These are phyloP conservation scores for Yarrowia divulgata DNA, from an alignment of 805 yeast species.

Conservation along the genomic window DNA sequence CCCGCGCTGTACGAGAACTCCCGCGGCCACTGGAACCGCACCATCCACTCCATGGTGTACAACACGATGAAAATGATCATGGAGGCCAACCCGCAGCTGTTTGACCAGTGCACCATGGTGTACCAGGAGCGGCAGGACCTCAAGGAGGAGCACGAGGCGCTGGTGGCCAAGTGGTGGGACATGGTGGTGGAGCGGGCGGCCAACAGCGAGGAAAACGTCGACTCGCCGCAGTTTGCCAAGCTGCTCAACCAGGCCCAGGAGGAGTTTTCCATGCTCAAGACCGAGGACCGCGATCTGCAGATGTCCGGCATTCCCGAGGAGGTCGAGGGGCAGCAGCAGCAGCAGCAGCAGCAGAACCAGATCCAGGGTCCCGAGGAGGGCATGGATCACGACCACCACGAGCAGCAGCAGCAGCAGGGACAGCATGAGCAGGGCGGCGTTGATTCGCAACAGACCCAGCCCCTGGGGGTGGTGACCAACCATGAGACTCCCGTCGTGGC, in stretches of 20 bases:
- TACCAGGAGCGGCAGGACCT: conserved; percentile 82
- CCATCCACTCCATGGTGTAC: conserved; percentile 88
- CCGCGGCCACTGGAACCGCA: conserved; percentile 86
- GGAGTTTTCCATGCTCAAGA: conserved; percentile 36
- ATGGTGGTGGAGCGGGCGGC: conserved; percentile 53
- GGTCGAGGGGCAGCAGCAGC: conserved; percentile 10
- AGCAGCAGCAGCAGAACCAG: not conserved
- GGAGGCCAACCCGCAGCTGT: conserved; percentile 89
- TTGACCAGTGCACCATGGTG: conserved; percentile 89
- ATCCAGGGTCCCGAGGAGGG: conserved; percentile 26
- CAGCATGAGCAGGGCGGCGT: conserved; percentile 19
- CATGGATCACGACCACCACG: conserved; percentile 24
- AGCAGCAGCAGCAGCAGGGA: conserved; percentile 13
- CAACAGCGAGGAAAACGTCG: conserved; percentile 29
- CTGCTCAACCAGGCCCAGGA: conserved; percentile 36
- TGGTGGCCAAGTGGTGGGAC: conserved; percentile 66
- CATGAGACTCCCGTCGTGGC: conserved; percentile 26
- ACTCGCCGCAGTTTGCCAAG: conserved; percentile 38
- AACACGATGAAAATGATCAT: conserved; percentile 89
- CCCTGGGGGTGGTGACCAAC: conserved; percentile 19
- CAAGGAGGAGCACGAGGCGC: conserved; percentile 65
- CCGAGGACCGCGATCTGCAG: conserved; percentile 22
- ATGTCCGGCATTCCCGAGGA: conserved; percentile 37
- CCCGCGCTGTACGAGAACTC: conserved; percentile 89
- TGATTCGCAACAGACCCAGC: conserved; percentile 18